phyloP scores from a whole-genome alignment of 495 filamentous ascomycete genomes.

The Astrothelium macrocarpum region DNA sequence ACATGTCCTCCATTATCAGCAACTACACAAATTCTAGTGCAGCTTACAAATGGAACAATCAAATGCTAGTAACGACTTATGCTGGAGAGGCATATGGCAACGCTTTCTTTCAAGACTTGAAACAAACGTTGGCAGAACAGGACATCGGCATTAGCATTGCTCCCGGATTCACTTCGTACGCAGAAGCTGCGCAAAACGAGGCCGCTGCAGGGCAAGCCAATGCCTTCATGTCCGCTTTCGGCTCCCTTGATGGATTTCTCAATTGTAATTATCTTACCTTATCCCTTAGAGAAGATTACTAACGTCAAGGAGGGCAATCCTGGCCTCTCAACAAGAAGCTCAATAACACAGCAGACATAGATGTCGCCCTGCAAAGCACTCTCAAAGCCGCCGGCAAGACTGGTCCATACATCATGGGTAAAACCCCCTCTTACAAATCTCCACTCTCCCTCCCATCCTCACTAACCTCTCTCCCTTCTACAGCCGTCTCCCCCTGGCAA shows the following conservation, averaged over 20 bases:
- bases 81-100: constrained; percentile 23
- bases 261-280: constrained; percentile 12
- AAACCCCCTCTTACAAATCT: not conserved
- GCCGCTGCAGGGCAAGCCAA: constrained; percentile 5
- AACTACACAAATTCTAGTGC: constrained; percentile 17
- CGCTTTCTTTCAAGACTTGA: constrained; percentile 20
- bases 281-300: not conserved
- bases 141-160: constrained; percentile 17
- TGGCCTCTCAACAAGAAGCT: constrained; percentile 18
- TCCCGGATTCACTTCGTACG: constrained; percentile 16
- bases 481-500: constrained; percentile 23
- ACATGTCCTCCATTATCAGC: constrained; percentile 18
- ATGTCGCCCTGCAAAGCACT: constrained; percentile 20
- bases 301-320: constrained; percentile 16
- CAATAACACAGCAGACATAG: constrained; percentile 17
- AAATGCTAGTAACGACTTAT: constrained; percentile 24
- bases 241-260: constrained; percentile 19
- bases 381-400: constrained; percentile 13
- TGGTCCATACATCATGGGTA: constrained; percentile 25
- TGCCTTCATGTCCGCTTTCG: constrained; percentile 11
- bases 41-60: constrained; percentile 18
- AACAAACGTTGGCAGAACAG: constrained; percentile 5
- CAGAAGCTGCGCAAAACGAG: constrained; percentile 13
- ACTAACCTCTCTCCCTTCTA: constrained; percentile 5
- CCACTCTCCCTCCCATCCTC: not conserved